Evolutionary conservation across 2,329 filamentous ascomycete species (phyloP), one percentile per base, ranked within the genome.

Genomic region (Talaromyces piceae): DNA sequence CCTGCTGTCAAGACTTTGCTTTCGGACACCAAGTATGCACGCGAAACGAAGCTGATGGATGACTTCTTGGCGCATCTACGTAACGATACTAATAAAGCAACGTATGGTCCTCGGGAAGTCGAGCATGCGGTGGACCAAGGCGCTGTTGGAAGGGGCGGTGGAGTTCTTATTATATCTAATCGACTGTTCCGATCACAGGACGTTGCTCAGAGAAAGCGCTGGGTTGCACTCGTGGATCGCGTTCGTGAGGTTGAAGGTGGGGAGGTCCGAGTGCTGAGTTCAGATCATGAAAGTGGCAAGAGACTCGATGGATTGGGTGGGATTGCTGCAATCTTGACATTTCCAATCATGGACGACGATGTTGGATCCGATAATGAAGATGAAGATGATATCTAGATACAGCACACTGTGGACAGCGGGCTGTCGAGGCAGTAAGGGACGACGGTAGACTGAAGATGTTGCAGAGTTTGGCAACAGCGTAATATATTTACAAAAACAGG

Each of bases 231-330:
- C 43, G 91, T 97, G 3, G 91, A 97, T 66, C 84, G 84, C 56
- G 91, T 97, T n/a, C 82, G 84, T 57, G 83, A 83, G 49, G 72
- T 76, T 3, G 84, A 89, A 57, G 93, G 91, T 4, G 93, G 91
- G 1, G 90, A 96, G 58, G 88, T 89, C 1, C 77, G 88, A 49
- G 81, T 97, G n/a, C 71, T 97, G 25, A 97, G 91, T 67, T 91
- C 87, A 61, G 86, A 94, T 63, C 91, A 97, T 67, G 91, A 96
- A 73, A 96, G 91, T 66, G 93, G 93, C 1, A 86, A 86, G 72
- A 77, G 90, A 54, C 71, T 98, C 12, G 88, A 91, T 58, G 86
- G 84, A 11, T 67, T 97, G 54, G 91, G 93, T 1, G 87, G 90
- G 16, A 86, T 98, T 55, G 93, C 91, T 13, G 90, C 90, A 1